phyloP scores from a whole-genome alignment of 805 yeast species.

The Torulaspora franciscae region DNA sequence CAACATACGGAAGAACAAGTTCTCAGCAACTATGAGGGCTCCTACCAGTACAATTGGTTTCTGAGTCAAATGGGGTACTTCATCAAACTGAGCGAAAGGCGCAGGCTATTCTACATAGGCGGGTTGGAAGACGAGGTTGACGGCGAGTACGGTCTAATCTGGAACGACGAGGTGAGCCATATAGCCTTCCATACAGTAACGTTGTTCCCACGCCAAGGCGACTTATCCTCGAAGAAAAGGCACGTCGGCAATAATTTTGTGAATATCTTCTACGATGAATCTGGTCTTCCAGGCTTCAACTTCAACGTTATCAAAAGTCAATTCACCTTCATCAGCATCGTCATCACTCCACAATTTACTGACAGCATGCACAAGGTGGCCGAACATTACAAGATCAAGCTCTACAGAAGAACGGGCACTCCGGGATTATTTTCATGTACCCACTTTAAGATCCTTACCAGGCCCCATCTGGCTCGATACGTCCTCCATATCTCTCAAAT shows the following conservation, averaged over 20 bases:
- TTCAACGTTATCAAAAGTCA: constrained; percentile 70
- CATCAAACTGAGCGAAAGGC: constrained; percentile 52
- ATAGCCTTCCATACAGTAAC: constrained; percentile 76
- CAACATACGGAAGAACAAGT: constrained; percentile 63
- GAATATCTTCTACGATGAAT: constrained; percentile 75
- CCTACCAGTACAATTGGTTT: constrained; percentile 56
- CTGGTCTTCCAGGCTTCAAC: constrained; percentile 53
- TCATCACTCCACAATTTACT: constrained; percentile 56
- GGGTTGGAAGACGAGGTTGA: constrained; percentile 71
- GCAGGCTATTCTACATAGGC: constrained; percentile 54
- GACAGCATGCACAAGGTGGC: constrained; percentile 5
- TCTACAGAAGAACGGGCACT: constrained; percentile 60
- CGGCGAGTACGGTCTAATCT: constrained; percentile 68
- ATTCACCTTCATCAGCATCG: constrained; percentile 77
- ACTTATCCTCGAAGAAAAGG: constrained; percentile 60
- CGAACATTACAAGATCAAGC: constrained; percentile 54
- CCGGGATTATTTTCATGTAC: constrained; percentile 75
- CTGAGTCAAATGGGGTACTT: constrained; percentile 54
- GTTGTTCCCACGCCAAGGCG: constrained; percentile 58
- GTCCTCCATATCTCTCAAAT: constrained; percentile 62
- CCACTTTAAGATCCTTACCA: constrained; percentile 66
- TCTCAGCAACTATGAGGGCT: constrained; percentile 59
- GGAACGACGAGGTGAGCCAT: constrained; percentile 69
- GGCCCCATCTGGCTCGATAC: constrained; percentile 53
- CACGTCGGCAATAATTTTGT: constrained; percentile 87